These are phyloP conservation scores for Pseudogymnoascus sp. DNA, from an alignment of 2,329 filamentous ascomycete species.

Conservation along the genomic window DNA sequence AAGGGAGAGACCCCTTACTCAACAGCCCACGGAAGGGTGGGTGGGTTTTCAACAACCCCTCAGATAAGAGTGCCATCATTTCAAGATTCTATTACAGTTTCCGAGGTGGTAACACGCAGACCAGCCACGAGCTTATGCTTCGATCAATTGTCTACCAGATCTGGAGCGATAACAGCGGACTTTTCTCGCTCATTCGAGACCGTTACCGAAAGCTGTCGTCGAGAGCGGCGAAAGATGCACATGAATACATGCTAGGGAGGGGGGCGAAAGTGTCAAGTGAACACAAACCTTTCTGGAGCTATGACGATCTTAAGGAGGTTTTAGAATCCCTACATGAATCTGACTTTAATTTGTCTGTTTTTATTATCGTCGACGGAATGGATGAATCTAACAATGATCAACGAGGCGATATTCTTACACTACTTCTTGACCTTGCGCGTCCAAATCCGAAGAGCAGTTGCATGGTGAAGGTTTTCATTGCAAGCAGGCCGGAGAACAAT, in stretches of 20 bases:
- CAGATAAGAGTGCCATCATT: neutral
- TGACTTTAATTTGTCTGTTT: neutral
- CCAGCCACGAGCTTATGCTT: slow-evolving; percentile 13
- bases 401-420: slow-evolving; percentile 7
- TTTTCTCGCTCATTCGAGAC: slow-evolving; percentile 10
- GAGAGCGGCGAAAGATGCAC: too few relatives aligned
- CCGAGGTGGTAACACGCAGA: slow-evolving; percentile 12
- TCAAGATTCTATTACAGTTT: slow-evolving; percentile 15
- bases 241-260: neutral
- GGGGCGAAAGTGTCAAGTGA: neutral
- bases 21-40: neutral
- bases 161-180: neutral
- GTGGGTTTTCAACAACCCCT: neutral
- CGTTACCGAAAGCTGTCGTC: neutral
- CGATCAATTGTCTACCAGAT: slow-evolving; percentile 15
- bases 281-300: neutral
- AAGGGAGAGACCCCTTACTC: neutral
- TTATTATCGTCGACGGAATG: slow-evolving; percentile 14
- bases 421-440: neutral
- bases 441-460: neutral
- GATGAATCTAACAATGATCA: slow-evolving; percentile 13
- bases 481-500: neutral
- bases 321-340: neutral
- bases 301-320: neutral
- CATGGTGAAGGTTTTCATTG: neutral